Conservation (phyloP, 257 asterid species). For the Nicotiana noctiflora region DNA sequence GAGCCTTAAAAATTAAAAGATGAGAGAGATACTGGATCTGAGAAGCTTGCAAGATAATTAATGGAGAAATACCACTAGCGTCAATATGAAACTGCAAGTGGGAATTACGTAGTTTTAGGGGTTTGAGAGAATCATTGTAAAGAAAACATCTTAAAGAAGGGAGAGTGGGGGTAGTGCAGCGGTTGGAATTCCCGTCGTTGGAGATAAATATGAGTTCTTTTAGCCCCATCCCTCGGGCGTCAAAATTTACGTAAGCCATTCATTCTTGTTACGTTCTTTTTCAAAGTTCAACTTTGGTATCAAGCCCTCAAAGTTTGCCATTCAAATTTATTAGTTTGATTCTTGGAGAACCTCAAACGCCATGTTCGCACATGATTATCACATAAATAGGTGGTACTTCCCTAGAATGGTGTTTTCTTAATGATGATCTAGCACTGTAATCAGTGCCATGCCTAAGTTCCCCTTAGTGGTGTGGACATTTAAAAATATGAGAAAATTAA, state of each 20-base stretch:
- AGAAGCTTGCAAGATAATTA: not conserved
- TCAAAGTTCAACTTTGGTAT: not conserved
- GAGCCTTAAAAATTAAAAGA: not conserved
- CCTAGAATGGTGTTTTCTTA: not conserved
- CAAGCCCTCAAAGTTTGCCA: not conserved
- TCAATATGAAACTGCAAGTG: not conserved
- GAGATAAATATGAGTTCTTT: not conserved
- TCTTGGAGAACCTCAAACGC: not conserved
- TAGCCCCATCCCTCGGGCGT: not conserved
- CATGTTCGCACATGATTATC: not conserved
- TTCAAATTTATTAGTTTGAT: not conserved
- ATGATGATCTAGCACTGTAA: not conserved
- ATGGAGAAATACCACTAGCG: not conserved
- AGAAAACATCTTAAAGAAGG: not conserved
- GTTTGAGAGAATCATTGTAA: not conserved
- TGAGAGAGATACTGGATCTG: not conserved
- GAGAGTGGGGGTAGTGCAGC: not conserved
- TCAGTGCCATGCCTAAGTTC: not conserved
- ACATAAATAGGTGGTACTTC: not conserved
- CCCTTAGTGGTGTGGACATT: not conserved
- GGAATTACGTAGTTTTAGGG: not conserved
- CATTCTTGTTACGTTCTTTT: not conserved
- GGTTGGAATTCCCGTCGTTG: not conserved
- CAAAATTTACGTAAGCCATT: not conserved
- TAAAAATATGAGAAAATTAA: not conserved